phyloP scores from a whole-genome alignment of 257 asterid genomes.

The Solanum etuberosum region DNA sequence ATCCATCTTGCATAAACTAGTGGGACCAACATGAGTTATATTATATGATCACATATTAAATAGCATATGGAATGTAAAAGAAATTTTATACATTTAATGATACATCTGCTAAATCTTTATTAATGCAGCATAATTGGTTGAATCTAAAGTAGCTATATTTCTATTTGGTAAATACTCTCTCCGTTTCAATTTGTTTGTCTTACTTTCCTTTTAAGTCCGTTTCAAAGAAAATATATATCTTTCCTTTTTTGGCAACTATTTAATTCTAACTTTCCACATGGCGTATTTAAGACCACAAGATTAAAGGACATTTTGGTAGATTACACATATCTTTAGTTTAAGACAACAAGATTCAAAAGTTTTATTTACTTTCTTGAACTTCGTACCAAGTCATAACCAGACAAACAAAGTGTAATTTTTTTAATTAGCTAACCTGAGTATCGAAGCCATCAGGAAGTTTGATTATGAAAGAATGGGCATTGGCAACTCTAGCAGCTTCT shows the following conservation, averaged over 20 bases:
- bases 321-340: not conserved
- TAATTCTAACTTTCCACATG: not conserved
- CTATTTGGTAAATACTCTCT: not conserved
- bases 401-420: not conserved
- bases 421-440: conserved; percentile 46
- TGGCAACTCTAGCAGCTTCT: conserved; percentile 84
- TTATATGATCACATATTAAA: conserved; percentile 1
- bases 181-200: too few species aligned
- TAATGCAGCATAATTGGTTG: not conserved
- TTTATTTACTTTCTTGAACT: not conserved
- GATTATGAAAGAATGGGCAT: conserved; percentile 69
- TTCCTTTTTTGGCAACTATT: not conserved
- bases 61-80: not conserved
- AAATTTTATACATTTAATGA: not conserved
- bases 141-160: not conserved
- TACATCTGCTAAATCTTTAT: not conserved
- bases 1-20: not conserved
- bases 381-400: not conserved
- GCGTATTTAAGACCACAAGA: not conserved
- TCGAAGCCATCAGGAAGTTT: conserved; percentile 80
- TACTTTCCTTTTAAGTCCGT: not conserved
- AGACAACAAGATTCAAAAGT: not conserved
- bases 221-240: not conserved
- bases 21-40: conserved; percentile 3
- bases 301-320: not conserved